Evolutionary conservation across 805 yeast species (phyloP), one percentile per base, ranked within the genome.

Genomic region (Phaffomyces antillensis): DNA sequence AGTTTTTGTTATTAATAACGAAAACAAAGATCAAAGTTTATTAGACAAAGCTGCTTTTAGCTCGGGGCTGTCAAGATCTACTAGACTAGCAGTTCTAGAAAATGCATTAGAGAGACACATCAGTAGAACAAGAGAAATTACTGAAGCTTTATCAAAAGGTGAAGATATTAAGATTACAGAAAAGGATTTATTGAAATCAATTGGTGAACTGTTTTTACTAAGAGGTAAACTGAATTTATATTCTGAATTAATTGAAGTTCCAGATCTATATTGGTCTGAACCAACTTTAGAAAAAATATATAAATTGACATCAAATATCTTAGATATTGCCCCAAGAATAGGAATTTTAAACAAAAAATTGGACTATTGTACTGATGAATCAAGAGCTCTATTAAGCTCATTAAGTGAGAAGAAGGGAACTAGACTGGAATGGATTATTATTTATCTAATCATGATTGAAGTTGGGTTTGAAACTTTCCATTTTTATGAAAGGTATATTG

Each of bases 181-280:
- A 46, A 65, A 72, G 2, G 88, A 86, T 34, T 79, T 84, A 5
- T 63, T 88, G 41, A 71, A 70, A 52, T 69, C 81, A 6, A 86
- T 93, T 0, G 96, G 96, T 0, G 70, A 81, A 44, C 67, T 90
- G 20, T 76, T 90, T 51, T 66, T 86, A 37, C 67, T 90, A 13
- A 68, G 97, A 48, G 96, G 96, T 1, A 83, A 83, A 52, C 71
- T 90, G 52, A 90, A 90, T 54, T 66, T 90, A 30, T 88, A 90
- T 62, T 84, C 91, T 10, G 96, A 89, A 56, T 71, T 90, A 47
- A 86, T 87, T 28, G 96, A 89, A 54, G 87, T 95, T 0, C 97
- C 97, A 0, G 97, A 90, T 61, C 65, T 88, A 37, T 90, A 89
- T 63, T 90, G 97, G 97, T 76, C 87, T 39, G 96, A 89, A 58